Evolutionary conservation across 2,329 filamentous ascomycete genomes (phyloP).

Genomic region (Fusarium caatingaense): DNA sequence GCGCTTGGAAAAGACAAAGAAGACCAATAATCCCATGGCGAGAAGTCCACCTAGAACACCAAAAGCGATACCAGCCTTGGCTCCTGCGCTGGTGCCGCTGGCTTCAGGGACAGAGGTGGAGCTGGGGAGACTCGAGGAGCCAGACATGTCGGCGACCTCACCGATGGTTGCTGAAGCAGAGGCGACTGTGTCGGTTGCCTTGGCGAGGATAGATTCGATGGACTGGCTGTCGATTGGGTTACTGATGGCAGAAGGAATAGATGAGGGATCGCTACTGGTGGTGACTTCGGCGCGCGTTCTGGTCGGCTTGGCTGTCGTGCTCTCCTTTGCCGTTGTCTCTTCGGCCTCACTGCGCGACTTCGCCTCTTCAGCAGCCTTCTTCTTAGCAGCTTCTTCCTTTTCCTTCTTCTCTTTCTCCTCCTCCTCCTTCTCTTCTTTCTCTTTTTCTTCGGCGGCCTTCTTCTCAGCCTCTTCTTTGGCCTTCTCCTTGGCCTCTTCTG

Average conservation of each 20-base stretch:
- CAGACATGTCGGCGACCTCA: constrained; percentile 32
- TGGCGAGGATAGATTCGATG: constrained; percentile 47
- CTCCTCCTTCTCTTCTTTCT: constrained; percentile 27
- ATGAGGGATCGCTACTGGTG: constrained; percentile 35
- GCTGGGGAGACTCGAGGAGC: constrained; percentile 32
- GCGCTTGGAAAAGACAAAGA: constrained; percentile 76
- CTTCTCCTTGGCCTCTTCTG: constrained; percentile 36
- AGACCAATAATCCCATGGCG: constrained; percentile 72
- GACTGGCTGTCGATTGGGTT: constrained; percentile 44
- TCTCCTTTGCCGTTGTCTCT: constrained; percentile 11
- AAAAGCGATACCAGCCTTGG: constrained; percentile 86
- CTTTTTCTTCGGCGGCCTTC: constrained; percentile 20
- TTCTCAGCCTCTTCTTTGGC: constrained; percentile 26
- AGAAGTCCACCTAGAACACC: constrained; percentile 79
- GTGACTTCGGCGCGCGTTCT: constrained; percentile 29
- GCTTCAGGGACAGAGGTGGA: constrained; percentile 39
- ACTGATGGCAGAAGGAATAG: constrained; percentile 45
- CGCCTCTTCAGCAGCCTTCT: constrained; percentile 26
- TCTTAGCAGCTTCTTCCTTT: constrained; percentile 30
- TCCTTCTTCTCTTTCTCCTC: constrained; percentile 31
- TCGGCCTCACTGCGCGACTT: constrained; percentile 30
- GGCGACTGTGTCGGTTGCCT: constrained; percentile 40
- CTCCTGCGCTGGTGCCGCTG: constrained; percentile 49
- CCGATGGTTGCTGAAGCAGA: constrained; percentile 28
- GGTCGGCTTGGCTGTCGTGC: constrained; percentile 37